Conservation (phyloP, 768 basidiomycete species). For the Trametes villosa region DNA sequence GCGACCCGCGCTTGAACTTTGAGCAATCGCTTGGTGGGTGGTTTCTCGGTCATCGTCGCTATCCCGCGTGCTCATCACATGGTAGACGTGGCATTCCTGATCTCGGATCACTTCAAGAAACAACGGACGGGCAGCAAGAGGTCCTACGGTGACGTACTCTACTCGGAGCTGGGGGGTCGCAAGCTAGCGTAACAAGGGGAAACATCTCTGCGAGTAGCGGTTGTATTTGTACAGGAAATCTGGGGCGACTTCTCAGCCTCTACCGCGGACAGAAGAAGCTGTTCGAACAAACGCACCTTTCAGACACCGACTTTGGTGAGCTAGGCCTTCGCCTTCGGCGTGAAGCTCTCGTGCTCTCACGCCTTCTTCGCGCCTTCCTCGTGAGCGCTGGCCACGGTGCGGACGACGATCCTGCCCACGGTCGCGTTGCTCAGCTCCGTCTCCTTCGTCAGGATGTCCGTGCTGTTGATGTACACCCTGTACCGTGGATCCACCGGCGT, state of each 20-base stretch:
- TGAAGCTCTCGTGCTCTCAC: too few species aligned
- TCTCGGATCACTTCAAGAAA: constrained; percentile 81
- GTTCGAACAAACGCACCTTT: too few species aligned
- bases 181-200: constrained; percentile 6
- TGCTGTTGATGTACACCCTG: too few species aligned
- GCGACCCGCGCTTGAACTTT: constrained; percentile 92
- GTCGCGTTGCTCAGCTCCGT: too few species aligned
- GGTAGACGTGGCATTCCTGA: constrained; percentile 81
- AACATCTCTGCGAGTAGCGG: not conserved
- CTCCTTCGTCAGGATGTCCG: too few species aligned
- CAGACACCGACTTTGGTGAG: too few species aligned
- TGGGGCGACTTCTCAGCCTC: not conserved
- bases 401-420: too few species aligned
- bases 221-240: not conserved
- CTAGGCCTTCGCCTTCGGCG: too few species aligned
- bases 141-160: constrained; percentile 33
- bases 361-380: too few species aligned
- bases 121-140: constrained; percentile 44
- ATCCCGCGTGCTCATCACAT: not conserved
- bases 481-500: too few species aligned
- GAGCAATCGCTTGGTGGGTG: constrained; percentile 89
- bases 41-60: not conserved
- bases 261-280: too few species aligned
- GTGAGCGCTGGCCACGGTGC: too few species aligned
- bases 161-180: constrained; percentile 36